Conservation (phyloP, 768 basidiomycete species). For the Zangia roseola region DNA sequence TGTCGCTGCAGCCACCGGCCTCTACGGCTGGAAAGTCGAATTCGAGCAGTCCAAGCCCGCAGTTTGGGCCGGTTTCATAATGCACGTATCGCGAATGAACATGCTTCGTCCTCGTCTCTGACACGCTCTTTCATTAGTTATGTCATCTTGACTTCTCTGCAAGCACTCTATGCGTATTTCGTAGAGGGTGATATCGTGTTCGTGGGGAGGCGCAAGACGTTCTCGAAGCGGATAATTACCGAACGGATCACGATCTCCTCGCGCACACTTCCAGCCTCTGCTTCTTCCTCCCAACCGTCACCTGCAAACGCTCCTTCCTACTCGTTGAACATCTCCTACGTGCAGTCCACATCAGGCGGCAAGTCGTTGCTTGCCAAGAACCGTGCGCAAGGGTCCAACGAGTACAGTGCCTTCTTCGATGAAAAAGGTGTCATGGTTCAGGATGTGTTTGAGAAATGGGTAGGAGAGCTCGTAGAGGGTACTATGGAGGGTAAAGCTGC, state of each 20-base stretch:
- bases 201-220: constrained; percentile 85
- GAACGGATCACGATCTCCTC: constrained; percentile 84
- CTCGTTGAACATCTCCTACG: constrained; percentile 62
- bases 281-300: constrained; percentile 10
- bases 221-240: constrained; percentile 90
- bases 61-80: constrained; percentile 73
- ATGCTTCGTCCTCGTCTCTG: constrained; percentile 3
- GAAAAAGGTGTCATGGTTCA: constrained; percentile 77
- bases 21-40: constrained; percentile 85
- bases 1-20: constrained; percentile 74
- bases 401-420: constrained; percentile 79
- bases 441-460: constrained; percentile 74
- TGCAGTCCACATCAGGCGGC: constrained; percentile 80
- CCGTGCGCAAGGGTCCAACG: constrained; percentile 52
- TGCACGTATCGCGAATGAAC: constrained; percentile 48
- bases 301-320: constrained; percentile 62
- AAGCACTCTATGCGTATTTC: constrained; percentile 83
- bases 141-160: constrained; percentile 63
- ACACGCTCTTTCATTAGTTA: constrained; percentile 50
- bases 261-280: constrained; percentile 50
- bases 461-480: constrained; percentile 67
- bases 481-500: constrained; percentile 68
- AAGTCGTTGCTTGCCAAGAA: constrained; percentile 80
- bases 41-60: constrained; percentile 86
- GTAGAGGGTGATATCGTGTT: constrained; percentile 84